Evolutionary conservation across 495 filamentous ascomycete species (phyloP).

Genomic region (Cenococcum geophilum): DNA sequence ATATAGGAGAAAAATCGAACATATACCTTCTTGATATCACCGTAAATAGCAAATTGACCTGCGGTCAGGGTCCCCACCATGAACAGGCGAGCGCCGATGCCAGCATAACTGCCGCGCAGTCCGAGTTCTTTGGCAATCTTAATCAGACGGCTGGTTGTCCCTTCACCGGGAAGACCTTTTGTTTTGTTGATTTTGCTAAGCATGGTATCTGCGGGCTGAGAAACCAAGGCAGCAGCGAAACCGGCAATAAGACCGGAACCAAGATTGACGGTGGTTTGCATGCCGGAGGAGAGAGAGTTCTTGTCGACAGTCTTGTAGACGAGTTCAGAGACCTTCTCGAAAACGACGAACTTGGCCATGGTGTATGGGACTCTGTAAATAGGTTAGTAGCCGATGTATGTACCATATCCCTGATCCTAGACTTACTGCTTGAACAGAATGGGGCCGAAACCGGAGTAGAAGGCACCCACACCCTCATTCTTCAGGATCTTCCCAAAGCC

Average conservation of each 20-base stretch:
- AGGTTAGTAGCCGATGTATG: neutral
- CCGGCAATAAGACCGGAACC: conserved; percentile 93
- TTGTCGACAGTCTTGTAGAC: conserved; percentile 73
- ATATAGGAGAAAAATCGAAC: neutral
- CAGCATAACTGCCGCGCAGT: conserved; percentile 76
- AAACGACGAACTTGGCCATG: conserved; percentile 99
- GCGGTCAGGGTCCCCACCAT: conserved; percentile 78
- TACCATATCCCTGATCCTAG: neutral
- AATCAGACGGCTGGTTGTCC: conserved; percentile 81
- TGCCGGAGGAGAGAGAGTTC: conserved; percentile 59
- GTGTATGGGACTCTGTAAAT: conserved; percentile 88
- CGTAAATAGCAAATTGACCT: conserved; percentile 97
- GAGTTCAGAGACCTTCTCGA: conserved; percentile 88
- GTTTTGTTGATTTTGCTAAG: conserved; percentile 99
- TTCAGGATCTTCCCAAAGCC: conserved; percentile 41
- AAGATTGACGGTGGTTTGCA: conserved; percentile 87
- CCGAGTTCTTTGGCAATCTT: conserved; percentile 97
- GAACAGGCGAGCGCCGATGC: conserved; percentile 92
- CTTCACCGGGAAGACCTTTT: conserved; percentile 89
- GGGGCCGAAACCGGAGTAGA: conserved; percentile 44
- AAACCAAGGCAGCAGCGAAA: conserved; percentile 94
- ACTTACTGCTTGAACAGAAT: conserved; percentile 60
- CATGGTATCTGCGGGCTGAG: conserved; percentile 98
- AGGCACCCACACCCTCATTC: conserved; percentile 41
- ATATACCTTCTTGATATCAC: conserved; percentile 56